These are phyloP conservation scores for Coemansia sp. DNA, from an alignment of 192 early-diverging fungal species.

Conservation along the genomic window DNA sequence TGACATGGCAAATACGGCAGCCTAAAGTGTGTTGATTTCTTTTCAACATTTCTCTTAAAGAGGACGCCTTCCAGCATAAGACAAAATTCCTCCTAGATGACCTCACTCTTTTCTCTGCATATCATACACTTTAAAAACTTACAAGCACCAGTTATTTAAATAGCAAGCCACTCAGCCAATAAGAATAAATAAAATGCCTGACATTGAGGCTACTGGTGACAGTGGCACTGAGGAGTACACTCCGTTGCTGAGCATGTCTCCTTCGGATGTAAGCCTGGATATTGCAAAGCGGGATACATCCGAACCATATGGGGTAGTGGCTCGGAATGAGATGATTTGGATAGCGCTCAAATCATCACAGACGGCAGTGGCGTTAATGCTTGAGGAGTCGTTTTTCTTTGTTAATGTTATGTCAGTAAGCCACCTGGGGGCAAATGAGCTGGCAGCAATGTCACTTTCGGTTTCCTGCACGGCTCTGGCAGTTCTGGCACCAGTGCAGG, in stretches of 20 bases:
- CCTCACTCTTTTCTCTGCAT: background rate
- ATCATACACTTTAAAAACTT: background rate
- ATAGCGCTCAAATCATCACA: slow-evolving; percentile 37
- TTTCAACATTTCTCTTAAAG: background rate
- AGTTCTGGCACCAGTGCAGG: slow-evolving; percentile 56
- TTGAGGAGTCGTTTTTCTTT: slow-evolving; percentile 65
- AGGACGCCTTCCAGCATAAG: background rate
- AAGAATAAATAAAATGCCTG: background rate
- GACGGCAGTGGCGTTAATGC: slow-evolving; percentile 32
- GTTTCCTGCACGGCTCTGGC: slow-evolving; percentile 55
- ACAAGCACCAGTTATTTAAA: background rate
- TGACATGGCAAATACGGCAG: too few species aligned
- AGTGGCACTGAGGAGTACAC: slow-evolving; percentile 2
- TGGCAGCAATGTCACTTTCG: slow-evolving; percentile 64
- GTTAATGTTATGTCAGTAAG: slow-evolving; percentile 63
- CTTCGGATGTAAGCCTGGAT: slow-evolving; percentile 33
- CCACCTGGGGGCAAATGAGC: slow-evolving; percentile 57
- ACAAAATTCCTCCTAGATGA: background rate
- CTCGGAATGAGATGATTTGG: slow-evolving; percentile 29
- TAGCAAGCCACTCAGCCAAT: background rate
- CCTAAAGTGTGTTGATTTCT: background rate
- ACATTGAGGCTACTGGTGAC: background rate
- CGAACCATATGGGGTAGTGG: slow-evolving; percentile 22
- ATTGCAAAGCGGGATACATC: slow-evolving; percentile 37
- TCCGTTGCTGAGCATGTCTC: slow-evolving; percentile 37